Evolutionary conservation across 2,329 filamentous ascomycete species (phyloP).

Genomic region (Xylariales sp.): DNA sequence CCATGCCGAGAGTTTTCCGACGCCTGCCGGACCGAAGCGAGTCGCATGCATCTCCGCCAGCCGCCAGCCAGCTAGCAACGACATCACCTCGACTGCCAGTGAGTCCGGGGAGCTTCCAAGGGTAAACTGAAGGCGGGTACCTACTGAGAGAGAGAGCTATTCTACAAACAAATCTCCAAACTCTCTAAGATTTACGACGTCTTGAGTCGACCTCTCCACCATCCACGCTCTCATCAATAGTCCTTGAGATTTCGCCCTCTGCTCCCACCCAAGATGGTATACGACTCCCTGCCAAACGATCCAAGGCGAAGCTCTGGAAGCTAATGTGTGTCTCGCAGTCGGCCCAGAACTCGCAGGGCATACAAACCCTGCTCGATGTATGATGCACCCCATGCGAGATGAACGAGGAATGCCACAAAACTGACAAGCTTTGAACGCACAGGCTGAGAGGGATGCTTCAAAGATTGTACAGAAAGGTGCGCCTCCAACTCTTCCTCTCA

Average conservation of each 20-base stretch:
- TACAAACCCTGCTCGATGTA: constrained; percentile 98
- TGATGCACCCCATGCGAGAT: constrained; percentile 28
- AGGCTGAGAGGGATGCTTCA: constrained; percentile 97
- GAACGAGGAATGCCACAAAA: not conserved
- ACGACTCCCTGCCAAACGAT: too few species aligned
- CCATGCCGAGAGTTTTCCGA: not conserved
- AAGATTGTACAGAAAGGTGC: constrained; percentile 97
- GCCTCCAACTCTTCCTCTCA: too few species aligned
- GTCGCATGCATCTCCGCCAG: not conserved
- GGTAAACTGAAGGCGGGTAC: too few species aligned
- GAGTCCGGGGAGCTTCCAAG: constrained; percentile 6
- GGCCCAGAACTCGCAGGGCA: constrained; percentile 96
- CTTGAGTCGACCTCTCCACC: too few species aligned
- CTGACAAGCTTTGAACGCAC: constrained; percentile 7
- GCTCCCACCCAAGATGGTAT: not conserved
- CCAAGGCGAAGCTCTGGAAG: not conserved
- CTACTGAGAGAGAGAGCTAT: too few species aligned
- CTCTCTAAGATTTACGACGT: too few species aligned
- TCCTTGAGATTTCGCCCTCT: not conserved
- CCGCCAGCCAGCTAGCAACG: constrained; percentile 1
- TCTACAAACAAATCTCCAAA: too few species aligned
- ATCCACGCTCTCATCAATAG: too few species aligned
- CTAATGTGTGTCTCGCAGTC: constrained; percentile 52
- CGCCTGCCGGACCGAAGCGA: not conserved
- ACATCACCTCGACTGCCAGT: not conserved